Base-by-base conservation (phyloP, 495 filamentous ascomycete genomes). In the Aspergillus steynii region DNA sequence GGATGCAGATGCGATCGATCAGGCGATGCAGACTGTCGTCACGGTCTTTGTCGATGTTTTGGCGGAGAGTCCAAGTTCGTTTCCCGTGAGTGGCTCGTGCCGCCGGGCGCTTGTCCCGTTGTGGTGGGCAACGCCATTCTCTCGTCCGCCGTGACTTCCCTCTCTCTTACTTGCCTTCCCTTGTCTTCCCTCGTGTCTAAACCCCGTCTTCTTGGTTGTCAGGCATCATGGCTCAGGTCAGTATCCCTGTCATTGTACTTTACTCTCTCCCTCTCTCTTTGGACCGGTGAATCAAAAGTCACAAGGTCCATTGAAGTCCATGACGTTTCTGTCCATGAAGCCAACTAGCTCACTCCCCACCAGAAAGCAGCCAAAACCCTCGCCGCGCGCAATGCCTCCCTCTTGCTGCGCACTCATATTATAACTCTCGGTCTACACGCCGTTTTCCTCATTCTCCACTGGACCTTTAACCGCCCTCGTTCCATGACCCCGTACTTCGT, bases 301-400 rank as follows among this genome's bases (percentile, higher is more conserved):
- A 20, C 20, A 27, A 55, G 15, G 5, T 46, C 53, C 15, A 50
- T 20, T 20, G n/a, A 50, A 50, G 27, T 50, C 20, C n/a, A 50
- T 37, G 37, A 14, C 37, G 31, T 32, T 32, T 32, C 31, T 7
- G 3, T 7, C 31, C 31, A 32, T 3, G 31, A 14, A 42, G 12
- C 9, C 37, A 42, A 42, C 32, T 69, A 63, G 56, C 58, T 65
- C 51, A 68, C 61, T 55, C 0, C 15, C 8, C 26, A 6, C 46
- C 80, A 98, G 84, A 99, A 97, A 90, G 93, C 96, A 61, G 86
- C 89, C 71, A 99, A 99, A 81, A 87, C 92, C 64, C 86, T 92
- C 53, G 96, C 95, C 8, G 86, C 88, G 53, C 84, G 88, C 77
- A 99, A 99, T 75, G 75, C 83, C 53, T 71, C 81, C 26, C 75